A percentile compares a stretch with the other conserved stretches of the same genome.
phyloP scores from a whole-genome alignment of 805 yeast species.

The Yarrowia bubula region DNA sequence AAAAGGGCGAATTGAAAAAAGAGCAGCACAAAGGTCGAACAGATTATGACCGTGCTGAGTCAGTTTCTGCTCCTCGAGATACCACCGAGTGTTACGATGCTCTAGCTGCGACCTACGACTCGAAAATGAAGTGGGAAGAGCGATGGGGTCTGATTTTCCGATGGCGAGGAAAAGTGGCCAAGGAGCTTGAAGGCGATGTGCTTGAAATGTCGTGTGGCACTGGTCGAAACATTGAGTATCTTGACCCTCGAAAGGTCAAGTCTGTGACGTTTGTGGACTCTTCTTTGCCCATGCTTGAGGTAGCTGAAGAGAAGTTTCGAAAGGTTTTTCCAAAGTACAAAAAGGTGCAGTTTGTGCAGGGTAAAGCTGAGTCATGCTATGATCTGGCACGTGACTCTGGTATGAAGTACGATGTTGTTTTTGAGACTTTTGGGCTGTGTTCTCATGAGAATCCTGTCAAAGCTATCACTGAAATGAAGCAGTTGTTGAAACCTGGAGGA shows the following conservation, averaged over 20 bases:
- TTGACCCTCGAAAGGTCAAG: slow-evolving; percentile 56
- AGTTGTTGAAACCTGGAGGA: slow-evolving; percentile 82
- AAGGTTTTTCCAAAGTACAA: slow-evolving; percentile 61
- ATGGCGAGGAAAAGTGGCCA: slow-evolving; percentile 77
- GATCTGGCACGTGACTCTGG: slow-evolving; percentile 48
- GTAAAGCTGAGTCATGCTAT: slow-evolving; percentile 79
- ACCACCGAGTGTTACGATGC: slow-evolving; percentile 24
- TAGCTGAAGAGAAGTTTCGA: slow-evolving; percentile 70
- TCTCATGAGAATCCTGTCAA: slow-evolving; percentile 90
- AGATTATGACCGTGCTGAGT: background rate
- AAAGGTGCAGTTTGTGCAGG: slow-evolving; percentile 83
- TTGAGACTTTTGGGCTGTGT: slow-evolving; percentile 93
- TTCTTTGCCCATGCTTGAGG: slow-evolving; percentile 79
- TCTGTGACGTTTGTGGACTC: slow-evolving; percentile 86
- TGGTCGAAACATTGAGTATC: slow-evolving; percentile 82
- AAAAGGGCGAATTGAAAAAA: slow-evolving; percentile 8
- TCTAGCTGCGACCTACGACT: slow-evolving; percentile 76
- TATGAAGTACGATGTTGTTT: slow-evolving; percentile 78
- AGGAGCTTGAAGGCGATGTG: slow-evolving; percentile 79
- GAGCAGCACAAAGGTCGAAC: slow-evolving; percentile 11
- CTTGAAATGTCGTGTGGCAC: slow-evolving; percentile 95
- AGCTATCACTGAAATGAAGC: slow-evolving; percentile 71
- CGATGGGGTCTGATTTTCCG: slow-evolving; percentile 46
- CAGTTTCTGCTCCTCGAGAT: slow-evolving; percentile 18
- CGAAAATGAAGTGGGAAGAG: slow-evolving; percentile 74